phyloP scores from a whole-genome alignment of 2,329 filamentous ascomycete species.

The Colletotrichum melonis region DNA sequence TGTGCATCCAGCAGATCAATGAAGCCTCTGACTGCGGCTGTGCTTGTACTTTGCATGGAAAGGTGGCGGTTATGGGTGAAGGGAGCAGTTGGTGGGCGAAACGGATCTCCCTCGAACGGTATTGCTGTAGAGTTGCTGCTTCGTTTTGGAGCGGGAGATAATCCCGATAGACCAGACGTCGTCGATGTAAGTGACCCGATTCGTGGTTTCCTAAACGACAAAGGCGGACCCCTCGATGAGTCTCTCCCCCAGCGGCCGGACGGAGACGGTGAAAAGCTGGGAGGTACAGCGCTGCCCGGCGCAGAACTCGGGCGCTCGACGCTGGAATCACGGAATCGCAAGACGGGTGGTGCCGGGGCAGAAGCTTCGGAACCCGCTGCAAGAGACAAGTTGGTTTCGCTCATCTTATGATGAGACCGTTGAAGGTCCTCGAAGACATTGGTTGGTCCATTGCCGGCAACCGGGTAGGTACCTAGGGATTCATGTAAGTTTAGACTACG shows the following conservation, averaged over 20 bases:
- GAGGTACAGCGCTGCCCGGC: conserved; percentile 37
- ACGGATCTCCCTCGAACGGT: conserved; percentile 14
- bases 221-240: conserved; percentile 32
- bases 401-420: conserved; percentile 45
- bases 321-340: conserved; percentile 42
- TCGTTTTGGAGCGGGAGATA: conserved; percentile 13
- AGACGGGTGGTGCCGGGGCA: conserved; percentile 44
- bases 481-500: conserved; percentile 13
- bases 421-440: conserved; percentile 50
- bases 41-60: conserved; percentile 47
- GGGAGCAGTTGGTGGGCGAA: conserved; percentile 37
- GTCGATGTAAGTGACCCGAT: conserved; percentile 22
- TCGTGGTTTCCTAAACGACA: conserved; percentile 35
- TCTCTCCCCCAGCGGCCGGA: conserved; percentile 32
- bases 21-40: conserved; percentile 42
- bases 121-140: background rate
- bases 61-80: conserved; percentile 43
- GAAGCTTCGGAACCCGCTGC: conserved; percentile 40
- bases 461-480: conserved; percentile 50
- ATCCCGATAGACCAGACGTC: background rate
- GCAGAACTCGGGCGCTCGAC: conserved; percentile 52
- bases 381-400: conserved; percentile 39
- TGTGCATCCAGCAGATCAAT: conserved; percentile 71
- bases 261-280: conserved; percentile 5
- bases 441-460: conserved; percentile 52